Conservation (phyloP, 2,329 filamentous ascomycete species). For the Ciborinia camelliae region DNA sequence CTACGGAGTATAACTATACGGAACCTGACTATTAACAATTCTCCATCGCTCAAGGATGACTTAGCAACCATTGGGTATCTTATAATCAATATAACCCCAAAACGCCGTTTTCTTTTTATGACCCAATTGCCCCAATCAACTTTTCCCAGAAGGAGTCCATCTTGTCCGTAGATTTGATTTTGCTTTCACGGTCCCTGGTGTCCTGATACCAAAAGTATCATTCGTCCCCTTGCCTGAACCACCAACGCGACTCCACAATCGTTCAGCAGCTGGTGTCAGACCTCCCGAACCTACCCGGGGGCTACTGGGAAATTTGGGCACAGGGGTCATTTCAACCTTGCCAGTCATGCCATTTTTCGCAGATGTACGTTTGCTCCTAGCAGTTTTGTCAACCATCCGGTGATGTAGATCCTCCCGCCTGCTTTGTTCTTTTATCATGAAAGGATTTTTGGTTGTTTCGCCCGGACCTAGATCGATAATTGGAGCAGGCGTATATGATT, state of each 20-base stretch:
- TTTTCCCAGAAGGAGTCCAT: slow-evolving; percentile 30
- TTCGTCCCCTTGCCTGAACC: slow-evolving; percentile 36
- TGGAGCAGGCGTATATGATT: slow-evolving; percentile 42
- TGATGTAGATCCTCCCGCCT: slow-evolving; percentile 79
- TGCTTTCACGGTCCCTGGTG: slow-evolving; percentile 30
- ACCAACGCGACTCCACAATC: slow-evolving; percentile 62
- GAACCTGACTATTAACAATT: neutral
- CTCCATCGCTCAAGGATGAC: neutral
- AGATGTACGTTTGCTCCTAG: slow-evolving; percentile 65
- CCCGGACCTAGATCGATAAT: slow-evolving; percentile 56
- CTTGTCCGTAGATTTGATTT: slow-evolving; percentile 32
- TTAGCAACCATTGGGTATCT: slow-evolving; percentile 11
- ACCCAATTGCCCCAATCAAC: neutral
- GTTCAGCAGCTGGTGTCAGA: slow-evolving; percentile 72
- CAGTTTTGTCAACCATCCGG: slow-evolving; percentile 79
- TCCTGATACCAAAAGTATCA: slow-evolving; percentile 32
- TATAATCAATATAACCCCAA: neutral
- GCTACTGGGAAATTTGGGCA: slow-evolving; percentile 68
- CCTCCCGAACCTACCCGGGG: slow-evolving; percentile 51
- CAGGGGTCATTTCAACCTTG: slow-evolving; percentile 56
- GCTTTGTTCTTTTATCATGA: slow-evolving; percentile 71
- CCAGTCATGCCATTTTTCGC: slow-evolving; percentile 58
- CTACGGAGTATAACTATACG: neutral
- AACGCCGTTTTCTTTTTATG: neutral
- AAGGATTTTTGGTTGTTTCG: slow-evolving; percentile 70